Evolutionary conservation across 305 asterid species (phyloP), one percentile per base, ranked within the genome.

Genomic region (Plantago coronopus): DNA sequence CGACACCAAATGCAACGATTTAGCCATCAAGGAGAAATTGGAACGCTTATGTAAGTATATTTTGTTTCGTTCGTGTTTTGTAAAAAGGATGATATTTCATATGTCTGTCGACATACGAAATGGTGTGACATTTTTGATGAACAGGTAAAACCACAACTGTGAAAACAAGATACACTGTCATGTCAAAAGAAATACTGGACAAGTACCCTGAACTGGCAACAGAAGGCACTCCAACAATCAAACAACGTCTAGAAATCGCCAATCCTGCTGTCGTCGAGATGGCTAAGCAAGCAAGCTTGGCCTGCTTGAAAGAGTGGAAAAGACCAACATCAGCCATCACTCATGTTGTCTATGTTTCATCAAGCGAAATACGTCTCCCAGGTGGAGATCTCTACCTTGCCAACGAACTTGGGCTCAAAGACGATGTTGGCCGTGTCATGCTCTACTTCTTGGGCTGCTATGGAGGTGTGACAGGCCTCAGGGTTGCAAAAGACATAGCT

Each of bases 301-400:
- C 83, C 16, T 86, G 95, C 76, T 76, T 91, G 0, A 67, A 69
- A 19, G 77, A 86, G 46, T 91, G 98, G 96, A 79, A 80, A 15
- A 73, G 96, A 47, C 86, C 95, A 3, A 62, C 54, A 16, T 65
- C 73, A 18, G 87, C 86, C 29, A 88, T 91, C 68, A 91, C 95
- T 12, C 98, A 91, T 81, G 18, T 91, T 13, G 93, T 91, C 51
- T 91, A 88, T 57, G 95, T 91, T 48, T 86, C 98, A 11, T 88
- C 98, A 0, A 86, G 95, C 66, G 98, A 91, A 64, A 80, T 86
- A 17, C 90, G 98, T 21, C 68, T 91, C 20, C 98, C 98, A 1
- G 97, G 98, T 29, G 98, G 98, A 12, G 98, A 91, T 44, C 96
- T 91, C 66, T 62, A 79, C 79, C 85, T 88, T n/a, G 87, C 98